Evolutionary conservation across 2,329 filamentous ascomycete genomes (phyloP), one percentile per base, ranked within the genome.

Genomic region (Neonectria faginata): DNA sequence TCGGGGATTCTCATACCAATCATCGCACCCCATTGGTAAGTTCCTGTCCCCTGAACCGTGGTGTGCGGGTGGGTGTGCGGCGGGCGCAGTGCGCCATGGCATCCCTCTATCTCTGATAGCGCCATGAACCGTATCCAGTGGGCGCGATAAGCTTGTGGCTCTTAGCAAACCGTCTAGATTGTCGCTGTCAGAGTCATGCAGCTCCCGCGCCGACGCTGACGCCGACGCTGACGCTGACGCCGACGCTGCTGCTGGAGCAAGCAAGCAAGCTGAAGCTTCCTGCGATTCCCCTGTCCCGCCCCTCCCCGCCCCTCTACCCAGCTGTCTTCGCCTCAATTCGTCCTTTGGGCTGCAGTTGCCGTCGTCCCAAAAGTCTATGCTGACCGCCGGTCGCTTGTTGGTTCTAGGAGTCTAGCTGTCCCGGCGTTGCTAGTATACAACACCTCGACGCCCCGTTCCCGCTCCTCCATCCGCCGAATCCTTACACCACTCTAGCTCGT

Each of bases 11-110:
- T 53, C 57, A 66, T 67, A 70, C 66, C 57, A 74, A 72, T 68
- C 65, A 67, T 62, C 42, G 56, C 65, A 59, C 53, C 57, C 64
- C 59, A 74, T 74, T 73, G 72, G 72, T 74, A 67, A 74, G 72
- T 73, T 52, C 14, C 41, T 31, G 60, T 57, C 51, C 55, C 62
- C 65, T 64, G 62, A 59, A 60, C 44, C 63, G 58, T 50, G 56
- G 61, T 67, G 47, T 67, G 70, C 56, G 53, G 41, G 67, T 67
- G 70, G 68, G 70, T 69, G 69, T 68, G 61, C 62, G 62, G 65
- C 71, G 72, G 72, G 70, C 72, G 72, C 72, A 72, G 65, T 57
- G 52, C 67, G 65, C 62, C 63, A 65, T 71, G 62, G 63, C 60
- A 64, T 67, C 60, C 51, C 52, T 54, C 54, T 65, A 54, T 64